Percentiles rank a stretch among this genome's conserved stretches.
These are phyloP conservation scores for Amaranthus palmeri DNA, from an alignment of 148 eudicot genomes.

Conservation along the genomic window DNA sequence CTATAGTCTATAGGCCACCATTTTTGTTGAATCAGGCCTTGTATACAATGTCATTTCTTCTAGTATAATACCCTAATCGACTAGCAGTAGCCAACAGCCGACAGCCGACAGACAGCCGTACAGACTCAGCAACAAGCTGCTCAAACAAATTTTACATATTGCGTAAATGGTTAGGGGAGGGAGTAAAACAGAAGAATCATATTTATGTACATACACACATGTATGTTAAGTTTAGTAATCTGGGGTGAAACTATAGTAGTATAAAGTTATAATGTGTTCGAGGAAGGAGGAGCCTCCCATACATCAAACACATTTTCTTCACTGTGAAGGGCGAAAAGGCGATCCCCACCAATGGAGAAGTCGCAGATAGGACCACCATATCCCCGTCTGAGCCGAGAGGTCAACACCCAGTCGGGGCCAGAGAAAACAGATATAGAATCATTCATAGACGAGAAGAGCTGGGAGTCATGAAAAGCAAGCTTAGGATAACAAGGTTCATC, in stretches of 20 bases:
- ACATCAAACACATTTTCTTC: conserved; percentile 88
- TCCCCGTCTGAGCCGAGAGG: conserved; percentile 63
- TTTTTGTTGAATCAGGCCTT: not conserved
- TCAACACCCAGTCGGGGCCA: conserved; percentile 83
- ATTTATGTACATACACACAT: not conserved
- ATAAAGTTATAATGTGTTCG: conserved; percentile 16
- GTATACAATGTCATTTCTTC: not conserved
- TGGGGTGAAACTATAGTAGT: not conserved
- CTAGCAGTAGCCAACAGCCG: not conserved
- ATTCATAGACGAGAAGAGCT: conserved; percentile 77
- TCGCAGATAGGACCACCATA: conserved; percentile 84
- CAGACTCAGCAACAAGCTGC: conserved; percentile 7
- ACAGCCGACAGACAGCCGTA: not conserved
- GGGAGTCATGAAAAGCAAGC: conserved; percentile 65
- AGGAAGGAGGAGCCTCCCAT: conserved; percentile 75
- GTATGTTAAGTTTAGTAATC: not conserved
- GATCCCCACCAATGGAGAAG: conserved; percentile 81
- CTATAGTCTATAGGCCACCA: too few species aligned
- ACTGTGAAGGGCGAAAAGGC: conserved; percentile 81
- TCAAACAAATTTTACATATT: conserved; percentile 1
- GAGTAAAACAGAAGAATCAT: not conserved
- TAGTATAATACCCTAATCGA: not conserved
- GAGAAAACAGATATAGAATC: conserved; percentile 72
- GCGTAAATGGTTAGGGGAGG: not conserved
- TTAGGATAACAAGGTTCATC: conserved; percentile 81